Percentiles rank a stretch among this genome's conserved stretches.
These are phyloP conservation scores for Niebla homalea DNA, from an alignment of 495 filamentous ascomycete genomes.

Conservation along the genomic window DNA sequence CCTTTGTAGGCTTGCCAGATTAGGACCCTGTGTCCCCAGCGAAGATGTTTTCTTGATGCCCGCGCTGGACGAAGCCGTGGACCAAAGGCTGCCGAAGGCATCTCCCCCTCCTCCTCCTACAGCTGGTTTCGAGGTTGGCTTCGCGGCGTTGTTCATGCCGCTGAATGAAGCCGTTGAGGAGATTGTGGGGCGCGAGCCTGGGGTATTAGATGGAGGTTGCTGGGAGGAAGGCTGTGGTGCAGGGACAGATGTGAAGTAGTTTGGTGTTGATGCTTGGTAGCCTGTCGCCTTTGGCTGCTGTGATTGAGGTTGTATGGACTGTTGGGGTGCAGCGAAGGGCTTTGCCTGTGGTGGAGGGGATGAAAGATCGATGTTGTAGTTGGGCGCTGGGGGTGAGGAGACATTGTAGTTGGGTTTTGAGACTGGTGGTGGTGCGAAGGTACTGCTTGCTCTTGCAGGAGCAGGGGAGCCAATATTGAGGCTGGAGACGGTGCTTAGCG, in stretches of 20 bases:
- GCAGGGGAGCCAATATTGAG: conserved; percentile 71
- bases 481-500: conserved; percentile 64
- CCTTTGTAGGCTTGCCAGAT: conserved; percentile 83
- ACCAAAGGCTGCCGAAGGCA: conserved; percentile 81
- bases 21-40: conserved; percentile 51
- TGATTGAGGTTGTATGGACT: conserved; percentile 17
- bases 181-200: conserved; percentile 17
- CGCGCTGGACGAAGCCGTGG: conserved; percentile 56
- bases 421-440: conserved; percentile 29
- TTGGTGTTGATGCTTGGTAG: conserved; percentile 69
- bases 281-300: conserved; percentile 46
- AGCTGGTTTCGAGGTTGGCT: conserved; percentile 39
- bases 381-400: conserved; percentile 40
- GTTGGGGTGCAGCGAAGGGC: conserved; percentile 16
- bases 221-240: conserved; percentile 24
- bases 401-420: conserved; percentile 13
- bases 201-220: conserved; percentile 12
- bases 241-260: conserved; percentile 85
- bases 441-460: conserved; percentile 30
- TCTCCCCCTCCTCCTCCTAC: conserved; percentile 44
- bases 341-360: conserved; percentile 32
- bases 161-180: conserved; percentile 9
- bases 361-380: conserved; percentile 39
- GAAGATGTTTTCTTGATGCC: conserved; percentile 53
- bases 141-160: conserved; percentile 19